Evolutionary conservation across 2,329 filamentous ascomycete genomes (phyloP).

Genomic region (Aureobasidium sp.): DNA sequence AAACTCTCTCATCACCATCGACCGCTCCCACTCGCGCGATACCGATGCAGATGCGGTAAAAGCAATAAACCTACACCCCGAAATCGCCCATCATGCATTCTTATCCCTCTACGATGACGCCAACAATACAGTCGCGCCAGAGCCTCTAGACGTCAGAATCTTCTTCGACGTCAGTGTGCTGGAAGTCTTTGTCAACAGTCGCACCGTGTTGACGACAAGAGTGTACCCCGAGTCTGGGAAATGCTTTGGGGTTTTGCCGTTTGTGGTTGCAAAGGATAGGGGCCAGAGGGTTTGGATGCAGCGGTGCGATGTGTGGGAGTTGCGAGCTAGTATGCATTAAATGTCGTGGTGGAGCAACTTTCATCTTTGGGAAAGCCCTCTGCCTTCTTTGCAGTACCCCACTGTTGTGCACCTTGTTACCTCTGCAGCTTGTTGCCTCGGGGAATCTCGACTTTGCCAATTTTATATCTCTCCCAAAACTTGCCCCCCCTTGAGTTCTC

Average conservation of each 20-base stretch:
- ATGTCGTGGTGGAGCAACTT: too few relatives aligned
- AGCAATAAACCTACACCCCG: neutral
- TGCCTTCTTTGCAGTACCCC: too few relatives aligned
- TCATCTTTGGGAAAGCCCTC: too few relatives aligned
- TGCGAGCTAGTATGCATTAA: neutral
- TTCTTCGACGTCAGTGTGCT: slow-evolving; percentile 37
- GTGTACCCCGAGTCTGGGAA: slow-evolving; percentile 14
- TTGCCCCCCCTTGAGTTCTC: too few relatives aligned
- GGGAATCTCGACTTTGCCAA: too few relatives aligned
- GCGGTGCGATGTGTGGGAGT: neutral
- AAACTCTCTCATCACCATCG: neutral
- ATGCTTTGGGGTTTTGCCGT: neutral
- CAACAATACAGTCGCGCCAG: slow-evolving; percentile 23
- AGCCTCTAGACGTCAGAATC: slow-evolving; percentile 26
- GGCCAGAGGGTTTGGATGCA: neutral
- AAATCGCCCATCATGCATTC: neutral
- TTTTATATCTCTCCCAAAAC: too few relatives aligned
- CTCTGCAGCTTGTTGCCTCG: too few relatives aligned
- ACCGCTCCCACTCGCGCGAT: neutral
- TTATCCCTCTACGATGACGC: neutral
- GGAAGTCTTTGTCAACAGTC: slow-evolving; percentile 39
- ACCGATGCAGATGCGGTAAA: neutral
- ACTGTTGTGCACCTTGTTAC: too few relatives aligned
- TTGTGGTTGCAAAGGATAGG: neutral
- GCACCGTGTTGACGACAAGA: slow-evolving; percentile 33